These are phyloP conservation scores for Cytospora mali DNA, from an alignment of 2,329 filamentous ascomycete species.

Conservation along the genomic window DNA sequence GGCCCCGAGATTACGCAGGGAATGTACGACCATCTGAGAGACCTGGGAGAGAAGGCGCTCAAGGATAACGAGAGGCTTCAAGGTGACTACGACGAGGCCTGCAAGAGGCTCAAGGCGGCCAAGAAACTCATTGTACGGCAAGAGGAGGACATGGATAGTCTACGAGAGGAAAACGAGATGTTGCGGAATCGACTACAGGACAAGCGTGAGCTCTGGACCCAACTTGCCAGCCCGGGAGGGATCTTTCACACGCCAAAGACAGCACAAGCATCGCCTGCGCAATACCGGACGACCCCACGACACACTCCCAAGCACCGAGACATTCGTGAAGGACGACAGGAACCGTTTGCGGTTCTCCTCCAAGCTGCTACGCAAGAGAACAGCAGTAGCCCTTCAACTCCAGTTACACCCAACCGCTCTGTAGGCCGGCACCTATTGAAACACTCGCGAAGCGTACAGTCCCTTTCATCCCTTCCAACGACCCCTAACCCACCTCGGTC, in stretches of 20 bases:
- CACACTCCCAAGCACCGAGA: constrained; percentile 52
- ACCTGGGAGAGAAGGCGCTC: constrained; percentile 66
- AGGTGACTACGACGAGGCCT: constrained; percentile 65
- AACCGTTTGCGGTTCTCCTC: constrained; percentile 76
- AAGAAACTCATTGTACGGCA: constrained; percentile 79
- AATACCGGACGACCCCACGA: constrained; percentile 51
- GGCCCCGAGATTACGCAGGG: constrained; percentile 56
- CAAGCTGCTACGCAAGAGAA: constrained; percentile 80
- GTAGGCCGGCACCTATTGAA: constrained; percentile 54
- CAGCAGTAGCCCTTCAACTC: constrained; percentile 74
- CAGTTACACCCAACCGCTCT: constrained; percentile 51
- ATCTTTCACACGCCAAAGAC: constrained; percentile 65
- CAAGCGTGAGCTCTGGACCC: constrained; percentile 84
- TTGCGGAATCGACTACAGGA: constrained; percentile 84
- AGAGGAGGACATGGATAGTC: constrained; percentile 68
- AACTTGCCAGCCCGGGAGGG: constrained; percentile 74
- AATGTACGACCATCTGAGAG: constrained; percentile 65
- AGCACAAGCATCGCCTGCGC: constrained; percentile 47
- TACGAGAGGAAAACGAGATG: constrained; percentile 76
- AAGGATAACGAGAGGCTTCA: constrained; percentile 67
- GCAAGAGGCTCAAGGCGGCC: constrained; percentile 68
- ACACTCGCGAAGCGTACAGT: constrained; percentile 77
- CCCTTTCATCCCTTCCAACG: constrained; percentile 79
- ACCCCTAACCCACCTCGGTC: constrained; percentile 64
- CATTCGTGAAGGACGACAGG: constrained; percentile 51